Percentiles rank a stretch among this genome's conserved stretches.
Evolutionary conservation across 2,329 filamentous ascomycete species (phyloP).

Genomic region (Penicillium sp.): DNA sequence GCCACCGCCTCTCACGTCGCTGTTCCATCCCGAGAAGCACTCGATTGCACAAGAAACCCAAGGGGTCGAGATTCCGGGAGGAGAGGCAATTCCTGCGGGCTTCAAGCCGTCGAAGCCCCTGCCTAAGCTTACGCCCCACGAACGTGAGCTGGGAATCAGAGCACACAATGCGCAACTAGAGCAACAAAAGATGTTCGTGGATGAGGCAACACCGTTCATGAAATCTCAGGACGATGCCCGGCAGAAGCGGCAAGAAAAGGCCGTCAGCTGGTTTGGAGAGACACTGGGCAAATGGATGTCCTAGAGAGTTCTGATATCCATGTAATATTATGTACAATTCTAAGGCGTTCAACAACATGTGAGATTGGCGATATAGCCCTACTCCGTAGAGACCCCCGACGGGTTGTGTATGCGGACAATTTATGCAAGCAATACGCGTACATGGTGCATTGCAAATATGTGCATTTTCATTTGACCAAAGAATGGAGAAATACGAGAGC

Average conservation of each 20-base stretch:
- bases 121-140: slow-evolving; percentile 47
- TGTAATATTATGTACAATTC: neutral
- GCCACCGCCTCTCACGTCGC: slow-evolving; percentile 46
- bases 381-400: neutral
- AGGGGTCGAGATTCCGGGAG: slow-evolving; percentile 39
- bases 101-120: slow-evolving; percentile 42
- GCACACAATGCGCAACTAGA: slow-evolving; percentile 41
- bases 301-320: slow-evolving; percentile 17
- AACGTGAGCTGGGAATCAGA: slow-evolving; percentile 48
- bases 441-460: neutral
- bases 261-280: slow-evolving; percentile 46
- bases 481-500: neutral
- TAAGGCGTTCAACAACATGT: neutral
- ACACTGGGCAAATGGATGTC: slow-evolving; percentile 46
- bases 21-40: slow-evolving; percentile 44
- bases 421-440: neutral
- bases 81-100: slow-evolving; percentile 36
- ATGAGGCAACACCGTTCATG: slow-evolving; percentile 40
- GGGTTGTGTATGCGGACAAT: neutral
- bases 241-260: slow-evolving; percentile 41
- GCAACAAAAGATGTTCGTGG: slow-evolving; percentile 38
- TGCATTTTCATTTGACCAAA: neutral
- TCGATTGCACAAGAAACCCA: slow-evolving; percentile 12
- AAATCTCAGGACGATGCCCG: slow-evolving; percentile 41
- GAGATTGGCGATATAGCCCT: neutral